Evolutionary conservation across 768 basidiomycete species (phyloP).

Genomic region (Rhodotorula paludigena): DNA sequence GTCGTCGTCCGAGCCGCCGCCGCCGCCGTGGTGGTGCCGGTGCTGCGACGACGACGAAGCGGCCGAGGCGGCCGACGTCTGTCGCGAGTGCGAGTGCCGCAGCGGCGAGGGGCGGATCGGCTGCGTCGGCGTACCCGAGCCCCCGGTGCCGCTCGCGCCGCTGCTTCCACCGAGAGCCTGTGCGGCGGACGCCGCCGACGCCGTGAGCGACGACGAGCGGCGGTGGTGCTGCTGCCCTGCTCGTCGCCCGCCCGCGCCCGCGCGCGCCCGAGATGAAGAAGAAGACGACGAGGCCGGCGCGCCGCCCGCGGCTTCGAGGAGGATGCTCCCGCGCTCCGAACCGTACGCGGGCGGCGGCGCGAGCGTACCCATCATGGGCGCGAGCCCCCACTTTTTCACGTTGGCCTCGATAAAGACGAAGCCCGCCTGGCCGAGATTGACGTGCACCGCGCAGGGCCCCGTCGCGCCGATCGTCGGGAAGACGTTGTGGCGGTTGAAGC

Average conservation of each 20-base stretch:
- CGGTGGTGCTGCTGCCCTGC: slow-evolving; percentile 48
- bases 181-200: slow-evolving; percentile 49
- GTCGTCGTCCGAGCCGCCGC: background rate
- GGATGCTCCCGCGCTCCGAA: slow-evolving; percentile 89
- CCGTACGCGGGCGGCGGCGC: slow-evolving; percentile 98
- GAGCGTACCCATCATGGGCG: slow-evolving; percentile 91
- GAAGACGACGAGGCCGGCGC: slow-evolving; percentile 50
- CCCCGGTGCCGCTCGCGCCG: no score
- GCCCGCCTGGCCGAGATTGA: slow-evolving; percentile 94
- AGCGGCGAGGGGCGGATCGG: slow-evolving; percentile 51
- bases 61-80: slow-evolving; percentile 10
- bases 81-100: slow-evolving; percentile 47
- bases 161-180: slow-evolving; percentile 12
- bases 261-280: background rate
- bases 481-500: slow-evolving; percentile 81
- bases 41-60: slow-evolving; percentile 46
- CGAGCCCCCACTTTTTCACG: slow-evolving; percentile 99
- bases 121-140: slow-evolving; percentile 40
- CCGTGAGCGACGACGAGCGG: slow-evolving; percentile 53
- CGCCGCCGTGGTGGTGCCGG: slow-evolving; percentile 46
- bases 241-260: no score
- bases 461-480: slow-evolving; percentile 97
- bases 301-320: slow-evolving; percentile 65
- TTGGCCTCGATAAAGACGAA: slow-evolving; percentile 99
- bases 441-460: slow-evolving; percentile 91